Evolutionary conservation across 108 stramenopile genomes (phyloP).

Genomic region (Nitzschia sp.): DNA sequence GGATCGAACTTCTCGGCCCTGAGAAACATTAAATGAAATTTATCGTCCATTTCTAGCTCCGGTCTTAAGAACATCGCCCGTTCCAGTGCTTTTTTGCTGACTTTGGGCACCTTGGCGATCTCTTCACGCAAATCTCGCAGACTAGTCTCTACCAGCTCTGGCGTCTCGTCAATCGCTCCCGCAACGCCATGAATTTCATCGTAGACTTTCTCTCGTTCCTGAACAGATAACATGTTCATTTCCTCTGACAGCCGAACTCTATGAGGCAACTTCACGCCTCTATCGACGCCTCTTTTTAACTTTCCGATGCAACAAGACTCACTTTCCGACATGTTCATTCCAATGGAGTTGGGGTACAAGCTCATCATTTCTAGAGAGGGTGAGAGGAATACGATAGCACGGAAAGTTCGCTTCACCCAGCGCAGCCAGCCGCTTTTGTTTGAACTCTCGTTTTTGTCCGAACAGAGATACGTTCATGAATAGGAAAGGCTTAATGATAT

Average conservation of each 20-base stretch:
- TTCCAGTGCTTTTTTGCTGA: not conserved
- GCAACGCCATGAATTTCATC: slow-evolving; percentile 19
- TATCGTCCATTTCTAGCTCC: not conserved
- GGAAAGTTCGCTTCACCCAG: too few relatives aligned
- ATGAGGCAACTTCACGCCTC: too few relatives aligned
- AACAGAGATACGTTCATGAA: too few relatives aligned
- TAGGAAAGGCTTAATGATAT: too few relatives aligned
- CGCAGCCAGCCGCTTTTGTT: too few relatives aligned
- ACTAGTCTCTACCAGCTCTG: not conserved
- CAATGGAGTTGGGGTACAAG: too few relatives aligned
- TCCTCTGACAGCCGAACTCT: not conserved
- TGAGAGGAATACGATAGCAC: too few relatives aligned
- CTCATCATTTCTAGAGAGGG: too few relatives aligned
- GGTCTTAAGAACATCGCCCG: slow-evolving; percentile 11
- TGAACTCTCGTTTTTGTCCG: too few relatives aligned
- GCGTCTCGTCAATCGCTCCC: not conserved
- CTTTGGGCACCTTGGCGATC: not conserved
- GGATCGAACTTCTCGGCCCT: slow-evolving; percentile 21
- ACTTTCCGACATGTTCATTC: too few relatives aligned
- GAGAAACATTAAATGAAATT: slow-evolving; percentile 24
- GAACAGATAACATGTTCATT: not conserved
- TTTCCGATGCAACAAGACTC: too few relatives aligned
- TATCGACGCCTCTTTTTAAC: too few relatives aligned
- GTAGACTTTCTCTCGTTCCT: slow-evolving; percentile 1
- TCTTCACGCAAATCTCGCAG: not conserved